These are phyloP conservation scores for Coniosporium tulheliwenetii DNA, from an alignment of 2,329 filamentous ascomycete genomes.

Conservation along the genomic window DNA sequence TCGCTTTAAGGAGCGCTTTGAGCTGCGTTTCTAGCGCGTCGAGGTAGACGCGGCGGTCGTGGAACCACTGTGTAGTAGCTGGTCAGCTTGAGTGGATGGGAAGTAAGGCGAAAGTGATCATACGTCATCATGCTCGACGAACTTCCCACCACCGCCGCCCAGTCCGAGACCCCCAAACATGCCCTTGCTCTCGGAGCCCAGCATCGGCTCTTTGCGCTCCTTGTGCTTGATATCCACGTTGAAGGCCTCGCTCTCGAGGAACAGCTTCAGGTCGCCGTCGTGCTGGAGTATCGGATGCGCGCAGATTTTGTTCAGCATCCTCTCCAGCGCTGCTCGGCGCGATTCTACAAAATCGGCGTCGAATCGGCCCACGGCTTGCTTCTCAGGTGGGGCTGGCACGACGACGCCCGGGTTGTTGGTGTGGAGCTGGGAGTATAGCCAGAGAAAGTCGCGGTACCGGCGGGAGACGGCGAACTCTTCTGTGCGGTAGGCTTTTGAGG, in stretches of 20 bases:
- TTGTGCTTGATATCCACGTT: conserved; percentile 97
- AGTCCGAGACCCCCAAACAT: conserved; percentile 77
- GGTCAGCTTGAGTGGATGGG: conserved; percentile 6
- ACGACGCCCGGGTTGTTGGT: conserved; percentile 90
- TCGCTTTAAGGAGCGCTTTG: conserved; percentile 78
- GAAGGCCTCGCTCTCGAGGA: conserved; percentile 91
- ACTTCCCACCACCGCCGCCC: conserved; percentile 55
- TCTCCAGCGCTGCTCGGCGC: conserved; percentile 76
- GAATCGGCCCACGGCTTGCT: conserved; percentile 91
- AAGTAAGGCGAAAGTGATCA: conserved; percentile 16
- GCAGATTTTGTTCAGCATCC: conserved; percentile 95
- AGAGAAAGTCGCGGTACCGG: conserved; percentile 90
- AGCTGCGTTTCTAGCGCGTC: conserved; percentile 87
- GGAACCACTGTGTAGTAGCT: conserved; percentile 59
- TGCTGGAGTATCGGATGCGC: conserved; percentile 81
- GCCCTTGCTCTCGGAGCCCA: conserved; percentile 73
- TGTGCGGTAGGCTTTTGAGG: conserved; percentile 88
- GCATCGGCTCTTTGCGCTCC: conserved; percentile 72
- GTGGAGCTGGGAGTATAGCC: conserved; percentile 91
- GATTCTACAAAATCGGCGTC: conserved; percentile 95
- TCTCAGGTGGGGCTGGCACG: conserved; percentile 89
- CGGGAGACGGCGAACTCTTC: conserved; percentile 86
- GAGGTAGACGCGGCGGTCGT: conserved; percentile 86
- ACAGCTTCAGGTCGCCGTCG: conserved; percentile 86
- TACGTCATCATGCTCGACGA: conserved; percentile 94